Conservation (phyloP, 228 moss, liverwort and hornwort genomes). For the Sphagnum fallax region DNA sequence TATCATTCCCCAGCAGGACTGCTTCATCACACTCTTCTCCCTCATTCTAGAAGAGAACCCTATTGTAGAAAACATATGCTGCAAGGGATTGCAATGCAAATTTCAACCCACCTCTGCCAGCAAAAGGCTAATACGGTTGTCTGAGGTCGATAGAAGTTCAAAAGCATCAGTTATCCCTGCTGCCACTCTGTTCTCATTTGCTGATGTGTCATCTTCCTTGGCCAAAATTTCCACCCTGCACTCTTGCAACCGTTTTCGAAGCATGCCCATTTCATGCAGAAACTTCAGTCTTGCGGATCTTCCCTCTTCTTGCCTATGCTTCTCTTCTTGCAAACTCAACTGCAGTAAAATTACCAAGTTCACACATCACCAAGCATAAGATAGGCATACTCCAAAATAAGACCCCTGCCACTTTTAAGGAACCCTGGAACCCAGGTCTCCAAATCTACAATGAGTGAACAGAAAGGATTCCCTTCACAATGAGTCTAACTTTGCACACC, state of each 20-base stretch:
- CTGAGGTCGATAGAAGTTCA: conserved; percentile 78
- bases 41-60: too few relatives aligned
- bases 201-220: conserved; percentile 39
- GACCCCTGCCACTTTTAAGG: too few relatives aligned
- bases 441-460: too few relatives aligned
- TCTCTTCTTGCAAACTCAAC: conserved; percentile 58
- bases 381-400: too few relatives aligned
- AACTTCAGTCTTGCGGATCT: conserved; percentile 43
- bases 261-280: conserved; percentile 65
- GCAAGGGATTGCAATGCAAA: too few relatives aligned
- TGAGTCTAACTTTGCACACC: too few relatives aligned
- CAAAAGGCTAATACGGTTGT: conserved; percentile 83
- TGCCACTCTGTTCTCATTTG: conserved; percentile 21
- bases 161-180: conserved; percentile 42
- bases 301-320: conserved; percentile 54
- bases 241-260: conserved; percentile 73
- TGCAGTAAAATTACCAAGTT: conserved; percentile 9
- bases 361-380: background rate
- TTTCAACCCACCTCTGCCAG: conserved; percentile 64
- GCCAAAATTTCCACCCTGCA: conserved; percentile 77
- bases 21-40: too few relatives aligned
- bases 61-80: too few relatives aligned
- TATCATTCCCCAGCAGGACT: background rate
- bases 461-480: too few relatives aligned
- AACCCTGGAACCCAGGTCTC: too few relatives aligned